Evolutionary conservation across 768 basidiomycete species (phyloP), one percentile per base, ranked within the genome.

Genomic region (Mycena capillaripes): DNA sequence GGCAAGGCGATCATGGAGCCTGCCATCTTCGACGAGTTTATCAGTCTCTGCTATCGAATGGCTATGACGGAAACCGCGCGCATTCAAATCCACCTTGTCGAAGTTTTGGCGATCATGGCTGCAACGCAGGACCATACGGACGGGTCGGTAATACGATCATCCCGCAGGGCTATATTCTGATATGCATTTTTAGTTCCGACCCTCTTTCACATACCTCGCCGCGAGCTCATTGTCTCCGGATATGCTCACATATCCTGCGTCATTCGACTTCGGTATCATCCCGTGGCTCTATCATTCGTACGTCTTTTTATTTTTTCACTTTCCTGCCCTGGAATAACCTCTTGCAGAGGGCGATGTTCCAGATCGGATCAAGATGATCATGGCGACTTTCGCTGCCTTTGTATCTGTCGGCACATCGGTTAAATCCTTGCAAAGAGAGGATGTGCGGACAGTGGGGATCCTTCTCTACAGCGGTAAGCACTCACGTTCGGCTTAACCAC

Each of bases 1-100:
- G 97, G 97, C 1, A 89, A 88, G 32, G 94, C 93, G 0, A 88
- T 98, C 38, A 85, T 94, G 69, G 93, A 97, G 44, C 91, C 93
- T 2, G 87, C 91, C 0, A 89, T 95, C 30, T 97, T 97, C 78
- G 95, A 96, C 56, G 97, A 99, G 81, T 91, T 99, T 52, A 90
- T 93, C 75, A 92, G 92, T 56, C 84, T 98, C 5, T 95, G 92
- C 79, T 96, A 97, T 78, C 90, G 97, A 7, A 90, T 98, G 82
- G 95, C 93, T 0, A 91, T 98, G 88, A 94, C 94, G 0, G 97
- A 97, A 78, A 84, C 91, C 0, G 91, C 95, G 1, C 83, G 77
- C 0, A 88, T 95, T 34, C 93, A 96, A 76, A 83, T 89, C 0
- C 89, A 93, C 65, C 86, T 98, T 25, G 84, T 95, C 3, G 92